Evolutionary conservation across 805 yeast genomes (phyloP).

Genomic region (Ogataea angusta): DNA sequence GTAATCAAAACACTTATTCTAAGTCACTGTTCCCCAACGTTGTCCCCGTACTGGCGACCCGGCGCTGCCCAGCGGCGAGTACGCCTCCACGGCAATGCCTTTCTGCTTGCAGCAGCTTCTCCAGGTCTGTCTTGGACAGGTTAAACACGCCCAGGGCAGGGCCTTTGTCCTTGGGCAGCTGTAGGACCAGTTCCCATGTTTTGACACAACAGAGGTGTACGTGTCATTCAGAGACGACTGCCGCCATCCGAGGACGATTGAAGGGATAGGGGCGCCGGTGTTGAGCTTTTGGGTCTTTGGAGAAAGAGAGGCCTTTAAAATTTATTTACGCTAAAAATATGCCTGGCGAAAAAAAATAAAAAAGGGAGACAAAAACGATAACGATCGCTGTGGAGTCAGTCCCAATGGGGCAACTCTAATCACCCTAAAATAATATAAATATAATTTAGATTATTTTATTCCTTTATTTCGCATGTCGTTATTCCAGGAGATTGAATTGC

Average conservation of each 20-base stretch:
- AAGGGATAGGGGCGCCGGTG: constrained; percentile 45
- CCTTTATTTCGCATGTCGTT: constrained; percentile 4
- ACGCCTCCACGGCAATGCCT: constrained; percentile 64
- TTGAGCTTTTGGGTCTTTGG: constrained; percentile 12
- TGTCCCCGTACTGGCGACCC: too few relatives aligned
- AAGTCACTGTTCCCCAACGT: too few relatives aligned
- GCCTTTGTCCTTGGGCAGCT: constrained; percentile 47
- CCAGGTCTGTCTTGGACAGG: constrained; percentile 52
- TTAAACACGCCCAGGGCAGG: constrained; percentile 77
- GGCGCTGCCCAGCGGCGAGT: constrained; percentile 70
- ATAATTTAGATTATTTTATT: too few relatives aligned
- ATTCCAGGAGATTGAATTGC: constrained; percentile 28
- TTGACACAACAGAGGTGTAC: constrained; percentile 51
- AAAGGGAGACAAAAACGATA: not conserved
- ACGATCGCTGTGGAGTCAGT: not conserved
- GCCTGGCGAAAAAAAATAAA: not conserved
- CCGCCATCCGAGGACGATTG: constrained; percentile 76
- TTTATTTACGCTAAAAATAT: not conserved
- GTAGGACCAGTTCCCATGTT: constrained; percentile 64
- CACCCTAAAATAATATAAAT: too few relatives aligned
- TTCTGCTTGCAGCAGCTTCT: constrained; percentile 48
- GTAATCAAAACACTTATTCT: too few relatives aligned
- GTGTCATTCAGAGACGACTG: constrained; percentile 52
- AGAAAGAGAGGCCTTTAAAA: constrained; percentile 6
- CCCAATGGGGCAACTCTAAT: constrained; percentile 2